Evolutionary conservation across 495 filamentous ascomycete species (phyloP).

Genomic region (Penicillium atrosanguineum): DNA sequence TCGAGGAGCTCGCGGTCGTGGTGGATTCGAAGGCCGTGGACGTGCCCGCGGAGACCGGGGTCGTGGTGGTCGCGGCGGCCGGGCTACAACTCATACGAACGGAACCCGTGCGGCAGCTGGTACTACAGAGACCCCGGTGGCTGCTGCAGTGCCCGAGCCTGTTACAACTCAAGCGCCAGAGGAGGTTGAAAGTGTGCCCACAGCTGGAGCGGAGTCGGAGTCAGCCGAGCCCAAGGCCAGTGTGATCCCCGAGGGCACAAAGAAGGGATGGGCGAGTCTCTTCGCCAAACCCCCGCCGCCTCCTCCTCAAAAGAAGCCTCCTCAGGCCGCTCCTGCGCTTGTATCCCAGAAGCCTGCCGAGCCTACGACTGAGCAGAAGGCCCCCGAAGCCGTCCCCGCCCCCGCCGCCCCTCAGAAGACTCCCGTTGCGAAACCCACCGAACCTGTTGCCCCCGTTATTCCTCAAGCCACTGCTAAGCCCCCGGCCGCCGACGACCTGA

Average conservation of each 20-base stretch:
- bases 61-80: conserved; percentile 71
- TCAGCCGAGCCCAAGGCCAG: conserved; percentile 41
- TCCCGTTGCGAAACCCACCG: conserved; percentile 27
- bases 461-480: conserved; percentile 58
- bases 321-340: conserved; percentile 26
- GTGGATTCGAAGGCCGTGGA: conserved; percentile 62
- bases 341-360: conserved; percentile 21
- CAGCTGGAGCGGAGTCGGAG: conserved; percentile 25
- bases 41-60: conserved; percentile 73
- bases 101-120: conserved; percentile 44
- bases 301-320: conserved; percentile 37
- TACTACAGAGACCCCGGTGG: conserved; percentile 26
- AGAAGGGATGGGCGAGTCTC: conserved; percentile 64
- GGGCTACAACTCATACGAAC: conserved; percentile 59
- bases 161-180: conserved; percentile 26
- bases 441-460: conserved; percentile 35
- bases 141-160: conserved; percentile 43
- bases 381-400: conserved; percentile 30
- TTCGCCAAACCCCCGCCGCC: conserved; percentile 51
- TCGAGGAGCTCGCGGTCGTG: conserved; percentile 65
- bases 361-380: conserved; percentile 20
- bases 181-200: conserved; percentile 29
- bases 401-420: conserved; percentile 30
- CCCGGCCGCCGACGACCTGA: conserved; percentile 81
- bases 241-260: conserved; percentile 46